A percentile compares a stretch with the other conserved stretches of the same genome.
phyloP scores from a whole-genome alignment of 2,329 filamentous ascomycete genomes.

The Escovopsis sp. region DNA sequence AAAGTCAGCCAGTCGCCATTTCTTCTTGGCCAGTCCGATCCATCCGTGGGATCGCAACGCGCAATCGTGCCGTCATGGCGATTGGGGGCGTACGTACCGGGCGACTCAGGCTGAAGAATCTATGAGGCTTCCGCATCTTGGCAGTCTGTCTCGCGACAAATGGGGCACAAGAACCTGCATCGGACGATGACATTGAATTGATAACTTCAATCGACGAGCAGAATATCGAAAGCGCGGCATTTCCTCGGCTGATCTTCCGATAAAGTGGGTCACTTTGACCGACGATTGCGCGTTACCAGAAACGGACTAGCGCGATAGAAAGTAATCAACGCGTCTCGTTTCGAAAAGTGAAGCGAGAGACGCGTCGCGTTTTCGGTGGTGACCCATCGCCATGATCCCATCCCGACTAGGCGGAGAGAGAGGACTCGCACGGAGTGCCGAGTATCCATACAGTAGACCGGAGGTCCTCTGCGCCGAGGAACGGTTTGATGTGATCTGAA shows the following conservation, averaged over 20 bases:
- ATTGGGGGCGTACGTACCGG: constrained; percentile 36
- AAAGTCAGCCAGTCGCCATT: neutral
- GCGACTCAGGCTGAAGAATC: constrained; percentile 52
- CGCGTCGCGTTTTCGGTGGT: constrained; percentile 5
- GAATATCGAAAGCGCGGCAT: constrained; percentile 1
- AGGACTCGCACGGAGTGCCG: neutral
- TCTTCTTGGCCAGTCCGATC: neutral
- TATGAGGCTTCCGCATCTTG: constrained; percentile 40
- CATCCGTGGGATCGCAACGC: neutral
- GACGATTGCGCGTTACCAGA: too few species aligned
- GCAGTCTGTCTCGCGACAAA: constrained; percentile 11
- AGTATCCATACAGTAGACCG: neutral
- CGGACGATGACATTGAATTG: too few species aligned
- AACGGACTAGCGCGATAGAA: too few species aligned
- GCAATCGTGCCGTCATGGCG: neutral
- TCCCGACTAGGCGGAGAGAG: neutral
- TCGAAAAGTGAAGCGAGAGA: neutral
- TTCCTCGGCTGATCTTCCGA: constrained; percentile 4
- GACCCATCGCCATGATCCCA: neutral
- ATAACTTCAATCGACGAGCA: constrained; percentile 1
- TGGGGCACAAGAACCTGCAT: neutral
- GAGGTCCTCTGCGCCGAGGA: neutral
- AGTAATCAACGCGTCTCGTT: constrained; percentile 14
- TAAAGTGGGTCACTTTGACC: neutral
- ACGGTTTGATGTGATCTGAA: neutral